Percentiles rank a stretch among this genome's conserved stretches.
phyloP scores from a whole-genome alignment of 495 filamentous ascomycete genomes.

The Aspergillus ostianus region DNA sequence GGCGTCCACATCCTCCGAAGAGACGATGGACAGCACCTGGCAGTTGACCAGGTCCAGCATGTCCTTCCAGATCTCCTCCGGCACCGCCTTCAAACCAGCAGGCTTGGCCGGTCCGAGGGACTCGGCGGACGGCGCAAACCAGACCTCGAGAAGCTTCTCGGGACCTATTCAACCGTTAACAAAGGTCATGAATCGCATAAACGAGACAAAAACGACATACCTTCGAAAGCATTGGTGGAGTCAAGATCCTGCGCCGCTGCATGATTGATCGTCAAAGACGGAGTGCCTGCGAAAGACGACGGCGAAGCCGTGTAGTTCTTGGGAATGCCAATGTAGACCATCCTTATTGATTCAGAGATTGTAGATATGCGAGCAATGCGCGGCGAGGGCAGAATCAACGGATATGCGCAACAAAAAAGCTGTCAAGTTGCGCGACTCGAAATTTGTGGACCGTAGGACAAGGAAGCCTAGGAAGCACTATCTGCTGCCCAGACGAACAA shows the following conservation, averaged over 20 bases:
- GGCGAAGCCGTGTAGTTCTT: slow-evolving; percentile 77
- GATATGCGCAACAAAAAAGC: not conserved
- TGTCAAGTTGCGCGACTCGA: slow-evolving; percentile 19
- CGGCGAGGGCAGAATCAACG: not conserved
- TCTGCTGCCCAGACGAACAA: slow-evolving; percentile 83
- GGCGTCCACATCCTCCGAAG: slow-evolving; percentile 94
- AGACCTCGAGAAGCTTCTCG: slow-evolving; percentile 98
- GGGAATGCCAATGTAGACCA: slow-evolving; percentile 80
- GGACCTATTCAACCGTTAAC: slow-evolving; percentile 58
- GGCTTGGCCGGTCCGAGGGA: slow-evolving; percentile 69
- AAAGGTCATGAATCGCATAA: not conserved
- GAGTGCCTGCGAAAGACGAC: slow-evolving; percentile 71
- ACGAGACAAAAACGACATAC: slow-evolving; percentile 37
- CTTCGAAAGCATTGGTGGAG: slow-evolving; percentile 96
- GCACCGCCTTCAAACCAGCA: slow-evolving; percentile 81
- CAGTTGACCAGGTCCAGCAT: slow-evolving; percentile 98
- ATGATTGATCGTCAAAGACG: slow-evolving; percentile 93
- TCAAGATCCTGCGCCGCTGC: slow-evolving; percentile 92
- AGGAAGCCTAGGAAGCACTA: slow-evolving; percentile 56
- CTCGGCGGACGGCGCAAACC: slow-evolving; percentile 83
- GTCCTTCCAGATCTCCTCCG: slow-evolving; percentile 82
- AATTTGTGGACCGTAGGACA: slow-evolving; percentile 30
- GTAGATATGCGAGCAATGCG: not conserved
- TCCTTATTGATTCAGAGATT: slow-evolving; percentile 49
- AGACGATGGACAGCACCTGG: slow-evolving; percentile 92